Evolutionary conservation across 2,329 filamentous ascomycete genomes (phyloP), one percentile per base, ranked within the genome.

Genomic region (Claviceps sorghi): DNA sequence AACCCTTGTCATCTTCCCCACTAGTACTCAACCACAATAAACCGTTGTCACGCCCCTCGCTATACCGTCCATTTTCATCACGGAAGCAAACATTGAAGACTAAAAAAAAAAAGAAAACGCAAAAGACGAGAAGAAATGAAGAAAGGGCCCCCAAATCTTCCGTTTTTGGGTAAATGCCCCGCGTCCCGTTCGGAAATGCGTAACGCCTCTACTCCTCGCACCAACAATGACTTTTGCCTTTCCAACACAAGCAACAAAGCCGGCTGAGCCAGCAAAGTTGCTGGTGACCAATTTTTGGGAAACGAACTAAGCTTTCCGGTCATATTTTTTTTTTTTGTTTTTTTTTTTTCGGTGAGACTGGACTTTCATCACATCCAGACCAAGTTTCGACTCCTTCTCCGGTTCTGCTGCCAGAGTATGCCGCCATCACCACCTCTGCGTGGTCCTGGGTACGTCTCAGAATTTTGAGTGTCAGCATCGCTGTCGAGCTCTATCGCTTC

Each of bases 401-500:
- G 66, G 50, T 76, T 76, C 63, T 78, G 75, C 62, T 78, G 75
- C 75, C 75, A 78, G 40, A 78, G 62, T 5, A 74, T 73, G 43
- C 72, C 63, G 26, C 68, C 63, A 2, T 64, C 65, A 29, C 66
- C 62, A 2, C 65, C 30, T 55, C 62, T 55, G 22, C 57, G 59
- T 29, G 59, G 59, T 21, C 53, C 53, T 1, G 58, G 56, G 56
- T 58, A 58, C 48, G 58, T 34, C 36, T 56, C 56, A 40, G 59
- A 58, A 11, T 53, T 51, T 47, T 56, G 46, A 52, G 59, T 53
- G 29, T 51, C 47, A 45, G 56, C 40, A 40, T 52, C 51, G 44
- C 63, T 56, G 58, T 52, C 56, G 19, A 68, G 59, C 61, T 71
- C 64, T 52, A 65, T 58, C 45, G 59, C 56, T 65, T 70, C 55